Evolutionary conservation across 768 basidiomycete species (phyloP).

Genomic region (Gloeophyllum trabeum): DNA sequence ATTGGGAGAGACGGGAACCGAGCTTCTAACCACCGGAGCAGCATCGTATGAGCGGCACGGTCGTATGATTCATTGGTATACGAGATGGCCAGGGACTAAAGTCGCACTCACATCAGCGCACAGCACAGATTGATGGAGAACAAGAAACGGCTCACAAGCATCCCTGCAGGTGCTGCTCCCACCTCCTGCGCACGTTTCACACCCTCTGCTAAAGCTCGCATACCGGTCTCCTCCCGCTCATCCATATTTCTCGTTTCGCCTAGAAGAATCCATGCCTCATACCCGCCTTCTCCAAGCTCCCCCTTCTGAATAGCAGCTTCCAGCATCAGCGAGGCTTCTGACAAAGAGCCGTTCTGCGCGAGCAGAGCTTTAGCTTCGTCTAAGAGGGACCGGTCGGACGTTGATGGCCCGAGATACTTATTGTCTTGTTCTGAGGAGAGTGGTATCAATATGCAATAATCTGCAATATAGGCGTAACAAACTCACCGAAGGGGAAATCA

Average conservation of each 20-base stretch:
- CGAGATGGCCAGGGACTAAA: slow-evolving; percentile 87
- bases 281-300: slow-evolving; percentile 70
- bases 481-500: slow-evolving; percentile 70
- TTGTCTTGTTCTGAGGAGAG: slow-evolving; percentile 56
- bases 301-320: slow-evolving; percentile 86
- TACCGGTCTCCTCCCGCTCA: slow-evolving; percentile 73
- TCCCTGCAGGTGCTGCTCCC: slow-evolving; percentile 56
- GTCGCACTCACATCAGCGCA: neutral
- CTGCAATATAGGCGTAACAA: slow-evolving; percentile 4
- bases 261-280: slow-evolving; percentile 86
- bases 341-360: slow-evolving; percentile 72
- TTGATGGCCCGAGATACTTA: slow-evolving; percentile 46
- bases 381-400: slow-evolving; percentile 38
- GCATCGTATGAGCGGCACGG: slow-evolving; percentile 71
- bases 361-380: slow-evolving; percentile 68
- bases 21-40: slow-evolving; percentile 75
- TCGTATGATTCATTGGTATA: slow-evolving; percentile 94
- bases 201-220: slow-evolving; percentile 70
- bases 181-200: slow-evolving; percentile 53
- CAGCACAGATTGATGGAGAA: neutral
- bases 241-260: slow-evolving; percentile 89
- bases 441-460: too few species aligned
- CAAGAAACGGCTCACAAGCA: slow-evolving; percentile 42
- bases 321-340: slow-evolving; percentile 76
- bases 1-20: slow-evolving; percentile 48